These are phyloP conservation scores for Avena atlantica DNA, from an alignment of 176 grass and related monocot species.

Conservation along the genomic window DNA sequence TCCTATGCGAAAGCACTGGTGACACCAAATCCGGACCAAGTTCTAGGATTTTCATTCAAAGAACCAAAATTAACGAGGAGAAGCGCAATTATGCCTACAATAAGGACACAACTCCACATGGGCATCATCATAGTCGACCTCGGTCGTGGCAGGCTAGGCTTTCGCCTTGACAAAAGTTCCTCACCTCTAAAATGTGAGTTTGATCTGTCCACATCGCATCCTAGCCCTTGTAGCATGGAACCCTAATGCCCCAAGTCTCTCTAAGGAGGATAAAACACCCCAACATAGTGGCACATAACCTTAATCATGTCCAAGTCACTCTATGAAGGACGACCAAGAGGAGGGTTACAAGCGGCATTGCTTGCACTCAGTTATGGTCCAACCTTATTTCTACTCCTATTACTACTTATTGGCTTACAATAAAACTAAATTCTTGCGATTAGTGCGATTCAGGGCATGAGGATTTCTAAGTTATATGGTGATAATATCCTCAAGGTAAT, in stretches of 20 bases:
- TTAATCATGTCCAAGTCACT: background rate
- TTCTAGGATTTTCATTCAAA: background rate
- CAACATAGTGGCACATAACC: background rate
- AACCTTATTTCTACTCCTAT: too few relatives aligned
- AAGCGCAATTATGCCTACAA: background rate
- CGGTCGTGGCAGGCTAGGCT: background rate
- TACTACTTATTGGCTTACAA: background rate
- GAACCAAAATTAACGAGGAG: background rate
- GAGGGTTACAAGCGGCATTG: too few relatives aligned
- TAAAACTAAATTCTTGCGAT: background rate
- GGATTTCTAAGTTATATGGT: background rate
- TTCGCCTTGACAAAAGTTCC: background rate
- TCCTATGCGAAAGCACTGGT: background rate
- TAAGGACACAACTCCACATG: background rate
- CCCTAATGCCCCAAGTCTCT: background rate
- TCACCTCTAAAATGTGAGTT: background rate
- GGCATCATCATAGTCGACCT: background rate
- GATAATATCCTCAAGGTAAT: background rate
- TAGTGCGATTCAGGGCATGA: background rate
- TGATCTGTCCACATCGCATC: background rate
- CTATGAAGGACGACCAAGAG: too few relatives aligned
- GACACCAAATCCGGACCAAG: background rate
- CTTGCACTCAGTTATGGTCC: too few relatives aligned
- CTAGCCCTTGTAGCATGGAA: background rate
- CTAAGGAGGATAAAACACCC: background rate